Conservation (phyloP, 1,284 basidiomycete species). For the Cryptococcus sp. region DNA sequence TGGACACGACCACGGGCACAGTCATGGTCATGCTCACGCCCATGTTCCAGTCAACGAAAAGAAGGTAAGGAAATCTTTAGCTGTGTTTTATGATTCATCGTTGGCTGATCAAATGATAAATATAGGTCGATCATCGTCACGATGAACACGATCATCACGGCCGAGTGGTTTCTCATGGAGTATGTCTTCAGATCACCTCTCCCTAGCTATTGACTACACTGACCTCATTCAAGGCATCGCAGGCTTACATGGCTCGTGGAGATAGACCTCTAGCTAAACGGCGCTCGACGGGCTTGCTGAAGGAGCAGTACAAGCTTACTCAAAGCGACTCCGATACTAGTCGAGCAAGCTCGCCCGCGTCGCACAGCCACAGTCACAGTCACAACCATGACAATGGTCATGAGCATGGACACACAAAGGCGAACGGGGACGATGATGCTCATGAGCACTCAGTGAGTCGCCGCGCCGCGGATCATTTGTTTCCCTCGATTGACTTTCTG, state of each 20-base stretch:
- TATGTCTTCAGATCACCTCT: not conserved
- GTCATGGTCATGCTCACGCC: slow-evolving; percentile 22
- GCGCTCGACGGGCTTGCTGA: not conserved
- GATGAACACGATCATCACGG: slow-evolving; percentile 9
- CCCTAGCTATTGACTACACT: no score
- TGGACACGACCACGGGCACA: slow-evolving; percentile 55
- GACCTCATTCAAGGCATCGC: not conserved
- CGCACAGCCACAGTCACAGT: slow-evolving; percentile 9
- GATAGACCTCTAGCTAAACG: not conserved
- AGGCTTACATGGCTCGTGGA: not conserved
- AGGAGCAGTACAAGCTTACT: not conserved
- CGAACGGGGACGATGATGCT: no score
- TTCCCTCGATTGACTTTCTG: no score
- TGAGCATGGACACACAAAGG: slow-evolving; percentile 52
- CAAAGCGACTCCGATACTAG: no score
- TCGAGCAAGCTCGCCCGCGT: not conserved
- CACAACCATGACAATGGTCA: slow-evolving; percentile 59
- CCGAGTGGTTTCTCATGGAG: slow-evolving; percentile 8
- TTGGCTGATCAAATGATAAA: not conserved
- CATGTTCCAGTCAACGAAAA: slow-evolving; percentile 25
- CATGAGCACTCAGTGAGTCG: no score
- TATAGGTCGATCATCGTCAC: slow-evolving; percentile 15
- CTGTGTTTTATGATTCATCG: no score
- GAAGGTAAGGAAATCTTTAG: slow-evolving; percentile 15
- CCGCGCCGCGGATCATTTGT: no score